Evolutionary conservation across 192 early-diverging fungal species (phyloP), one percentile per base, ranked within the genome.

Genomic region (Coemansia sp.): DNA sequence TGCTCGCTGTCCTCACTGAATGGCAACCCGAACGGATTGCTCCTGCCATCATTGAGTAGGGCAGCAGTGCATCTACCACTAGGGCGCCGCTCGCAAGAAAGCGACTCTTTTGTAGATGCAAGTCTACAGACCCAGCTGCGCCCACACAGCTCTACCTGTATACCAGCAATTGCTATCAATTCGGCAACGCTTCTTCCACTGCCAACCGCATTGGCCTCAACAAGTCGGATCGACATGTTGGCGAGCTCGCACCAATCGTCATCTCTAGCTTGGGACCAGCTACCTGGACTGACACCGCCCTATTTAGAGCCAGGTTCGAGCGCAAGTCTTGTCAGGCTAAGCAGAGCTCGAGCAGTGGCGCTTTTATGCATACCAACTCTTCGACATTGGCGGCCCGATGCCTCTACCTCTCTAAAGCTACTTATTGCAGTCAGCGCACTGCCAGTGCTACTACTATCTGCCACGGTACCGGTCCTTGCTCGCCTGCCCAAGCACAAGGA

Each of bases 351-450:
- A 34, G 72, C 61, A 26, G 47, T 69, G 28, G 61, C 62, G 8
- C 35, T 36, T 26, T 18, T 57, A n/a, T 73, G 66, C 47, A 58
- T 83, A 36, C 81, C 81, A 4, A 78, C 81, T 0, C 61, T 79
- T 36, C 72, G 62, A 31, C 61, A 75, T 33, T 83, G 81, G 81
- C 60, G 61, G 21, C 45, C 68, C 2, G 65, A 61, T 16, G 69
- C 76, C 3, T 56, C 72, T 13, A 16, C 52, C 14, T 37, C 31
- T 13, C 35, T 74, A 20, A 79, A 75, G 43, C 45, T 53, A 12
- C 75, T 83, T 59, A 72, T 83, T 62, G 72, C 66, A 11, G 65
- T 67, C 25, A 74, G 70, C 26, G 76, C 76, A 2, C 21, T 83
- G 9, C 80, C 81, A 14, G 77, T 83, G 25, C 62, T 83, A n/a